These are phyloP conservation scores for Wickerhamomyces kurtzmanii DNA, from an alignment of 805 yeast genomes.

Conservation along the genomic window DNA sequence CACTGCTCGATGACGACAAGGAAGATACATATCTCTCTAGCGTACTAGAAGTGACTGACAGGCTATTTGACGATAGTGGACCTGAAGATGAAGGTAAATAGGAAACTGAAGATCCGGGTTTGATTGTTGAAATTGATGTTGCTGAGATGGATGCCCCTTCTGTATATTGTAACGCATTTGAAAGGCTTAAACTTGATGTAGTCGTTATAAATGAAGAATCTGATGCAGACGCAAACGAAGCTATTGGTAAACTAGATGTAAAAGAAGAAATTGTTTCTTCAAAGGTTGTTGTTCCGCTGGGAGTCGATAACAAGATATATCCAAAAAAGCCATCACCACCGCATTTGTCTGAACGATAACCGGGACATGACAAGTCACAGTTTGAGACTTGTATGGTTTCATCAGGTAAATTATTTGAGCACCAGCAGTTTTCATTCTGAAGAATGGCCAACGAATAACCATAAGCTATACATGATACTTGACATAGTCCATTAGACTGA, in stretches of 20 bases:
- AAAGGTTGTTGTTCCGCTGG: slow-evolving; percentile 4
- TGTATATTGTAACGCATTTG: too few relatives aligned
- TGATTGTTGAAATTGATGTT: slow-evolving; percentile 2
- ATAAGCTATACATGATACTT: slow-evolving; percentile 25
- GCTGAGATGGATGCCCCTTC: slow-evolving; percentile 4
- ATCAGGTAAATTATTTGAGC: slow-evolving; percentile 28
- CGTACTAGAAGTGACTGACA: slow-evolving; percentile 3
- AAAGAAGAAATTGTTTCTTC: slow-evolving; percentile 7
- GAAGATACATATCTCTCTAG: too few relatives aligned
- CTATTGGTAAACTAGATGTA: slow-evolving; percentile 14
- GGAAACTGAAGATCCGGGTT: slow-evolving; percentile 4
- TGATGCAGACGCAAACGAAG: slow-evolving; percentile 7
- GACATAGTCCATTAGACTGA: slow-evolving; percentile 34
- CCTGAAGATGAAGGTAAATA: neutral
- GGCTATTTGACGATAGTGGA: neutral
- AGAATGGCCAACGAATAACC: slow-evolving; percentile 27
- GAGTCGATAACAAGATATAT: slow-evolving; percentile 20
- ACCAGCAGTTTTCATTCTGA: slow-evolving; percentile 29
- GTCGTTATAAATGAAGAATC: slow-evolving; percentile 2
- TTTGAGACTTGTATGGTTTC: slow-evolving; percentile 14
- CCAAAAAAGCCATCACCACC: slow-evolving; percentile 31
- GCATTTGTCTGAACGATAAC: slow-evolving; percentile 27
- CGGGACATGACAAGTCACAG: slow-evolving; percentile 30
- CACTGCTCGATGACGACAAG: slow-evolving; percentile 4
- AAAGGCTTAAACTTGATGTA: too few relatives aligned